Conservation (phyloP, 2,329 filamentous ascomycete species). For the Aureobasidium sp. region DNA sequence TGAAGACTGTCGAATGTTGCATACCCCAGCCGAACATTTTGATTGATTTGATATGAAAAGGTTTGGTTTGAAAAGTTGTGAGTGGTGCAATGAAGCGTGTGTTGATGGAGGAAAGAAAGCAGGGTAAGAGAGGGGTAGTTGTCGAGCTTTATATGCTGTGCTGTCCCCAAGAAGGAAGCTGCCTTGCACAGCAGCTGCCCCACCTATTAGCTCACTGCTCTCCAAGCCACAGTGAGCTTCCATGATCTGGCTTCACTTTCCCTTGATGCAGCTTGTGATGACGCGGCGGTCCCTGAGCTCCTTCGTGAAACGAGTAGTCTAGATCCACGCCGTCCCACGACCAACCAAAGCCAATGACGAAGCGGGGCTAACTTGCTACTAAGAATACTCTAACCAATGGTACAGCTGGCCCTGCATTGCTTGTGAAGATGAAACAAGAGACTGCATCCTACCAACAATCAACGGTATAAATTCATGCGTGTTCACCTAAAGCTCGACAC, state of each 20-base stretch:
- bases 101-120: constrained; percentile 30
- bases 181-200: background rate
- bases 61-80: constrained; percentile 5
- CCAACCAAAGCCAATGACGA: background rate
- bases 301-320: constrained; percentile 8
- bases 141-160: constrained; percentile 6
- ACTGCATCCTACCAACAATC: background rate
- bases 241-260: constrained; percentile 6
- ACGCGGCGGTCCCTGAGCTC: constrained; percentile 6
- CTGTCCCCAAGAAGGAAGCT: background rate
- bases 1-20: background rate
- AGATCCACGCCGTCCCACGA: background rate
- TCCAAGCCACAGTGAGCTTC: background rate
- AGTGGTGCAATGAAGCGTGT: constrained; percentile 7
- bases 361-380: constrained; percentile 1
- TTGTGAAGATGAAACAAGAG: background rate
- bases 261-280: background rate
- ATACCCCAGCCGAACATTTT: constrained; percentile 42
- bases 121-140: constrained; percentile 27
- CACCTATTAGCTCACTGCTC: constrained; percentile 6
- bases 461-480: background rate
- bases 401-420: background rate
- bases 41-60: constrained; percentile 15
- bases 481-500: background rate
- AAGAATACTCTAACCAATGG: background rate